phyloP scores from a whole-genome alignment of 148 eudicot species.

The Drosera capensis region DNA sequence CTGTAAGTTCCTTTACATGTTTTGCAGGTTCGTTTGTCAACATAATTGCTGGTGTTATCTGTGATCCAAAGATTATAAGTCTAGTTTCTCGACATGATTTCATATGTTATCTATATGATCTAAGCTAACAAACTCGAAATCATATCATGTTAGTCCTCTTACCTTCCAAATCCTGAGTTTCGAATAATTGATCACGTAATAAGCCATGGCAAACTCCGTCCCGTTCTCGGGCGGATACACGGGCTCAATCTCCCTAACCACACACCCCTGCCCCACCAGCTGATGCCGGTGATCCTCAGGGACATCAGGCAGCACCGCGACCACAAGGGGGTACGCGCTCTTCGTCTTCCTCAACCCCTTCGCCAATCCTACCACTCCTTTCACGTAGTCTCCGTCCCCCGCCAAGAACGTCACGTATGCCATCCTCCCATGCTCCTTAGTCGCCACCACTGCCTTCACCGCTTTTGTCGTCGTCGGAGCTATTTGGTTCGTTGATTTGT shows the following conservation, averaged over 20 bases:
- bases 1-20: too few species aligned
- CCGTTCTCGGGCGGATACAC: slow-evolving; percentile 62
- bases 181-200: slow-evolving; percentile 76
- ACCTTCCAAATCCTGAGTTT: slow-evolving; percentile 89
- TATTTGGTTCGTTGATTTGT: too few species aligned
- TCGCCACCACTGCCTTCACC: background rate
- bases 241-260: slow-evolving; percentile 54
- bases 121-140: too few species aligned
- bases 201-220: slow-evolving; percentile 73
- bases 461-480: slow-evolving; percentile 8
- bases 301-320: slow-evolving; percentile 71
- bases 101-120: too few species aligned
- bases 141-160: too few species aligned
- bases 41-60: too few species aligned
- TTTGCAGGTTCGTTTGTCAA: too few species aligned
- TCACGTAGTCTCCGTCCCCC: slow-evolving; percentile 64
- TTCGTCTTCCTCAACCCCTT: slow-evolving; percentile 58
- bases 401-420: slow-evolving; percentile 75
- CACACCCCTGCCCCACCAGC: slow-evolving; percentile 56
- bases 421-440: slow-evolving; percentile 5
- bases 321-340: slow-evolving; percentile 58
- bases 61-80: too few species aligned
- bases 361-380: slow-evolving; percentile 75
- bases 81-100: too few species aligned
- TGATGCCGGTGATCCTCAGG: slow-evolving; percentile 64